A percentile compares a stretch with the other conserved stretches of the same genome.
Conservation (phyloP, 345 rosid species). For the Bruguiera parviflora region DNA sequence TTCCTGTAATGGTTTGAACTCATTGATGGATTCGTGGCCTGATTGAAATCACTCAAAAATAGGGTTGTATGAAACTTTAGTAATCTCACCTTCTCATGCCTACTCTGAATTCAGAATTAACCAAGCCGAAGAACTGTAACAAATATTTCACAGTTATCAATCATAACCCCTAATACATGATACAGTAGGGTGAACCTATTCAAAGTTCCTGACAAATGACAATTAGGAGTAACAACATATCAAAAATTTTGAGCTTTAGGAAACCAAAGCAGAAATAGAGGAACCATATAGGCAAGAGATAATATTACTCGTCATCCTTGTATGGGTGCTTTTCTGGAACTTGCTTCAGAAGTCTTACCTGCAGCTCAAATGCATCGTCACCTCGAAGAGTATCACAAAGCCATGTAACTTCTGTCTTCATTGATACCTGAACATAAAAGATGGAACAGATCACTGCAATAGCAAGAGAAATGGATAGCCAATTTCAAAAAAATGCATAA, state of each 20-base stretch:
- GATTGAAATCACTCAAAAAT: no score
- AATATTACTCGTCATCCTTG: slow-evolving; percentile 80
- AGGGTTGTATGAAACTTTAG: no score
- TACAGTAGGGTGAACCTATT: neutral
- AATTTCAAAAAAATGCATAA: neutral
- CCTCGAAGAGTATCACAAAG: slow-evolving; percentile 74
- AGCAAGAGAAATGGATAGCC: neutral
- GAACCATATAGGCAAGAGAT: no score
- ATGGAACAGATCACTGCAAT: neutral
- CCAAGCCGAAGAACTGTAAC: no score
- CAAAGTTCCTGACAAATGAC: neutral
- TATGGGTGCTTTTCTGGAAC: slow-evolving; percentile 86
- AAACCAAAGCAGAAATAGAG: neutral
- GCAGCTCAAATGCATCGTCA: slow-evolving; percentile 79
- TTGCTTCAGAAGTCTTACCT: slow-evolving; percentile 83
- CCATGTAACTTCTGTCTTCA: slow-evolving; percentile 96
- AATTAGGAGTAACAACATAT: neutral
- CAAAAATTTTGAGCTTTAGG: neutral
- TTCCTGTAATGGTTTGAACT: no score
- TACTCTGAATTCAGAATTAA: no score
- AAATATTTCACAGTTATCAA: no score
- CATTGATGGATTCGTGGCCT: no score
- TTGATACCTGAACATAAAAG: slow-evolving; percentile 57
- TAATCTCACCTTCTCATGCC: no score
- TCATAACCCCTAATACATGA: no score